Evolutionary conservation across 2,329 filamentous ascomycete species (phyloP).

Genomic region (Periconia sp.): DNA sequence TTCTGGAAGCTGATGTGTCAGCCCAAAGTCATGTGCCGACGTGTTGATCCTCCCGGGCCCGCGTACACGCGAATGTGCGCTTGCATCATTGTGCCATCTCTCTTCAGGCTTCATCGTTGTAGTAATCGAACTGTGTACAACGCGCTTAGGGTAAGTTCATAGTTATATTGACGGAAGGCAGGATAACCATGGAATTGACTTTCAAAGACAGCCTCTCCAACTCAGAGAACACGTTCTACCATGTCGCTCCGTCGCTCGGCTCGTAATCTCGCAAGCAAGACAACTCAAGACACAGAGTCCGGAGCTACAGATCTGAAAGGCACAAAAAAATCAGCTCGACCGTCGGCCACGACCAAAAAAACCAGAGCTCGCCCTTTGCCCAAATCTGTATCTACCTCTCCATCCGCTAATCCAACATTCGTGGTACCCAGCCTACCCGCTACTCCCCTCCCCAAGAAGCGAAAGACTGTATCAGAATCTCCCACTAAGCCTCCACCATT

Average conservation of each 20-base stretch:
- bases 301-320: slow-evolving; percentile 9
- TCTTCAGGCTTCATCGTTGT: slow-evolving; percentile 2
- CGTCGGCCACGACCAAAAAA: slow-evolving; percentile 20
- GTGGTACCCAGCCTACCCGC: slow-evolving; percentile 18
- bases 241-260: slow-evolving; percentile 59
- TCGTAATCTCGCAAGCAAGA: slow-evolving; percentile 44
- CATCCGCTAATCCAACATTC: slow-evolving; percentile 9
- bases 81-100: slow-evolving; percentile 1
- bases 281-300: slow-evolving; percentile 18
- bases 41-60: slow-evolving; percentile 2
- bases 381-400: neutral
- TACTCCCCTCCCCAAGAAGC: slow-evolving; percentile 36
- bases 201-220: neutral
- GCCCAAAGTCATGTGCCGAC: slow-evolving; percentile 10
- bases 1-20: too few relatives aligned
- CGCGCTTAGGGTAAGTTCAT: neutral
- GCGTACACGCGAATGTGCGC: neutral
- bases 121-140: neutral
- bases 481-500: slow-evolving; percentile 26
- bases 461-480: slow-evolving; percentile 18
- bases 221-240: neutral
- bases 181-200: neutral
- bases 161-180: neutral
- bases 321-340: slow-evolving; percentile 14
- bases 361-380: slow-evolving; percentile 20